A percentile compares a stretch with the other conserved stretches of the same genome.
phyloP scores from a whole-genome alignment of 345 rosid species.

The Triadica sebifera region DNA sequence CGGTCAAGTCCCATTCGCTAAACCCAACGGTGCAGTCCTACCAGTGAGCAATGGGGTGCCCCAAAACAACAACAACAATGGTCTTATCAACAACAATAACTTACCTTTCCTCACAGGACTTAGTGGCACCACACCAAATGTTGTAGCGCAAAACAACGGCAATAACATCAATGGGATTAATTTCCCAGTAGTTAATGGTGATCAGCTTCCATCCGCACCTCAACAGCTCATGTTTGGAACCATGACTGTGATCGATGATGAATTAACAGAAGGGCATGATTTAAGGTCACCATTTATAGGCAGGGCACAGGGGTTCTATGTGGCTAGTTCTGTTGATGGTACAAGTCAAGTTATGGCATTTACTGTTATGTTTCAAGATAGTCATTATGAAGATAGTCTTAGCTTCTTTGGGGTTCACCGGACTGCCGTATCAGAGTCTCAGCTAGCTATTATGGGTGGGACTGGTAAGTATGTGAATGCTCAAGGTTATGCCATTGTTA shows the following conservation, averaged over 20 bases:
- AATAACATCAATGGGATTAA: slow-evolving; percentile 47
- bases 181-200: slow-evolving; percentile 44
- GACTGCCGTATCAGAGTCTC: slow-evolving; percentile 72
- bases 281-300: slow-evolving; percentile 66
- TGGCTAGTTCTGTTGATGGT: slow-evolving; percentile 76
- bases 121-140: slow-evolving; percentile 54
- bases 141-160: slow-evolving; percentile 48
- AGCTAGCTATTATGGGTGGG: slow-evolving; percentile 83
- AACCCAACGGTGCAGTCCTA: slow-evolving; percentile 77
- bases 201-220: slow-evolving; percentile 47
- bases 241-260: slow-evolving; percentile 74
- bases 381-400: slow-evolving; percentile 69
- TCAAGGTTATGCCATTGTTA: slow-evolving; percentile 61
- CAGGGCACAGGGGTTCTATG: slow-evolving; percentile 83
- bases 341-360: slow-evolving; percentile 75
- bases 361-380: slow-evolving; percentile 68
- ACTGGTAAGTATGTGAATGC: slow-evolving; percentile 81
- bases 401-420: slow-evolving; percentile 77
- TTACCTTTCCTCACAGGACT: slow-evolving; percentile 80
- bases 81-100: slow-evolving; percentile 74
- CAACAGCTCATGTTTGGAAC: slow-evolving; percentile 84
- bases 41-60: slow-evolving; percentile 64
- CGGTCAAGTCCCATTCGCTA: slow-evolving; percentile 81
- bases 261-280: slow-evolving; percentile 67
- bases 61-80: slow-evolving; percentile 56